Percentiles rank a stretch among this genome's conserved stretches.
Evolutionary conservation across 495 filamentous ascomycete genomes (phyloP).

Genomic region (Haplographium delicatum): DNA sequence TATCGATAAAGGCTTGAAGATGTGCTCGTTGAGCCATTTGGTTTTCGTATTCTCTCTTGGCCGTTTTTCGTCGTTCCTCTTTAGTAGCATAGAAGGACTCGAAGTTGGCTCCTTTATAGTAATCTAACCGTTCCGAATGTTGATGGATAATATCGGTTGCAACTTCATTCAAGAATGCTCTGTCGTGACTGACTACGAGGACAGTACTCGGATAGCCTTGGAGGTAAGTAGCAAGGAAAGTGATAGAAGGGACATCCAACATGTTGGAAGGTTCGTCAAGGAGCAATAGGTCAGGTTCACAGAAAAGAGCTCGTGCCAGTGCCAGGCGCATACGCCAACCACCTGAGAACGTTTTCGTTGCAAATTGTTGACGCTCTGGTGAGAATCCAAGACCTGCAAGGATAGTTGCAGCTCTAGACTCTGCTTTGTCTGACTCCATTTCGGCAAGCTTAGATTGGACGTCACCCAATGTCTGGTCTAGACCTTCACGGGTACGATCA

Average conservation of each 20-base stretch:
- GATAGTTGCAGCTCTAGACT: constrained; percentile 91
- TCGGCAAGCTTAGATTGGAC: constrained; percentile 89
- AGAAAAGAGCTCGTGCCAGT: constrained; percentile 91
- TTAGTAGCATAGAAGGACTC: constrained; percentile 97
- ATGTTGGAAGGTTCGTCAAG: constrained; percentile 99
- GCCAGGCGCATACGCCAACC: constrained; percentile 99
- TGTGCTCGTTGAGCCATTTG: constrained; percentile 93
- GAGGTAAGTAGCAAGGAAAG: constrained; percentile 95
- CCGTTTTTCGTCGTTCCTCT: constrained; percentile 94
- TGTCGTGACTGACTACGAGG: constrained; percentile 96
- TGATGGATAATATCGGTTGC: constrained; percentile 99
- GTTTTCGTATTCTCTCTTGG: constrained; percentile 97
- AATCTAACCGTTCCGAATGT: constrained; percentile 93
- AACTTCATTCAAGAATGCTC: constrained; percentile 97
- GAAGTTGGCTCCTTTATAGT: constrained; percentile 98
- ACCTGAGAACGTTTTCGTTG: constrained; percentile 97
- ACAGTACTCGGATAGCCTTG: constrained; percentile 91
- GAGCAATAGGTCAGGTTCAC: constrained; percentile 92
- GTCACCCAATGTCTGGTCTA: constrained; percentile 83
- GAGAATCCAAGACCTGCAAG: constrained; percentile 97
- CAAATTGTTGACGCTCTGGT: constrained; percentile 80
- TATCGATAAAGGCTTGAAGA: constrained; percentile 93
- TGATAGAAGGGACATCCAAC: constrained; percentile 99
- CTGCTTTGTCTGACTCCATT: constrained; percentile 99
- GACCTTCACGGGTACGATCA: constrained; percentile 80